Percentiles rank a stretch among this genome's conserved stretches.
These are phyloP conservation scores for Quercus parvula DNA, from an alignment of 306 rosid species.

Conservation along the genomic window DNA sequence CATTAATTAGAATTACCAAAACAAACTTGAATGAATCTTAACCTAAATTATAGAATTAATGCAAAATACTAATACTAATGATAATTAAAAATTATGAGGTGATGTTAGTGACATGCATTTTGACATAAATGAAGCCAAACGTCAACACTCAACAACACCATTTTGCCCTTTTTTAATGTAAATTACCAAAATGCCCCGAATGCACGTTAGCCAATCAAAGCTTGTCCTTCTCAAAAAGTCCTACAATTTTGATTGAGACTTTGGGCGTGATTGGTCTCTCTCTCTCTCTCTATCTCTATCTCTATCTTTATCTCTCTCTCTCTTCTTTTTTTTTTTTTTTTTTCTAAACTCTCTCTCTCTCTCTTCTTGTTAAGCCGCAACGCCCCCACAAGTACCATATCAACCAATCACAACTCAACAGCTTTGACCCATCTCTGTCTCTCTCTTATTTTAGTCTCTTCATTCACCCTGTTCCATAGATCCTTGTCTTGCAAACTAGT, in stretches of 20 bases:
- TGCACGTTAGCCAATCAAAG: slow-evolving; percentile 17
- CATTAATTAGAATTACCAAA: too few relatives aligned
- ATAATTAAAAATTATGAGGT: too few relatives aligned
- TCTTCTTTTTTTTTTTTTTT: not conserved
- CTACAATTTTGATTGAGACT: not conserved
- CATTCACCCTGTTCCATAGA: slow-evolving; percentile 41
- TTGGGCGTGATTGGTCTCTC: slow-evolving; percentile 5
- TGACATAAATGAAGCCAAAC: too few relatives aligned
- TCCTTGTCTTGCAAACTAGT: slow-evolving; percentile 38
- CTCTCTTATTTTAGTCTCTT: slow-evolving; percentile 1
- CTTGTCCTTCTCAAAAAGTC: slow-evolving; percentile 26
- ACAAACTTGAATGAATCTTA: too few relatives aligned
- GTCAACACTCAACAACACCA: not conserved
- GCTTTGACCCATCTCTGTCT: slow-evolving; percentile 38
- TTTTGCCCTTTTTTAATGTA: too few relatives aligned
- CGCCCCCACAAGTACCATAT: slow-evolving; percentile 38
- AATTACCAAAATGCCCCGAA: slow-evolving; percentile 17
- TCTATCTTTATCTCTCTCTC: slow-evolving; percentile 1
- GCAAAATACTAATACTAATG: too few relatives aligned
- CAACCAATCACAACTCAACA: slow-evolving; percentile 79
- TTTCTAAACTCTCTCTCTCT: not conserved
- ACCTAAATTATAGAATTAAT: too few relatives aligned
- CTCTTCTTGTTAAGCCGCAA: slow-evolving; percentile 15
- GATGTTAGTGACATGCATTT: too few relatives aligned
- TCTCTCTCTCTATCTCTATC: not conserved